Evolutionary conservation across 495 filamentous ascomycete species (phyloP).

Genomic region (Opeltia flavorubescens): DNA sequence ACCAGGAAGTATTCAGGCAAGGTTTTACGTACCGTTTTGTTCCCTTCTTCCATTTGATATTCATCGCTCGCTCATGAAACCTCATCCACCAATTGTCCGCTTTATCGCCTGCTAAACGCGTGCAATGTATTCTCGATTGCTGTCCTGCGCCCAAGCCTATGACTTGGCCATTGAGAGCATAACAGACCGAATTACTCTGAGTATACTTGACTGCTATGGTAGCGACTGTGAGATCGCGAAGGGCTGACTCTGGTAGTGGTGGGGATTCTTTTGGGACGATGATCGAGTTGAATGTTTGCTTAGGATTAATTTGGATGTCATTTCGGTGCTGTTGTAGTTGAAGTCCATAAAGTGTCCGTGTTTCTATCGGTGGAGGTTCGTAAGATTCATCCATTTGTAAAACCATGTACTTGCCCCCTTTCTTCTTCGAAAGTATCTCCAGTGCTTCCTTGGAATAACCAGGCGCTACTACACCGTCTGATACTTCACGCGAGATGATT

Average conservation of each 20-base stretch:
- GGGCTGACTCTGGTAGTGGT: conserved; percentile 61
- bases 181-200: conserved; percentile 97
- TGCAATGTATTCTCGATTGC: conserved; percentile 97
- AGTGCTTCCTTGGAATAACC: conserved; percentile 72
- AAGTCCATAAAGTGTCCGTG: conserved; percentile 76
- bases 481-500: conserved; percentile 95
- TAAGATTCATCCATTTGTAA: conserved; percentile 88
- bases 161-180: conserved; percentile 86
- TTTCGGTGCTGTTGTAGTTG: conserved; percentile 81
- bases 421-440: conserved; percentile 92
- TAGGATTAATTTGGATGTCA: conserved; percentile 70
- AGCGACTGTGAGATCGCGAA: conserved; percentile 83
- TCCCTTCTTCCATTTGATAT: conserved; percentile 92
- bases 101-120: conserved; percentile 94
- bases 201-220: conserved; percentile 97
- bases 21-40: too few species aligned
- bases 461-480: conserved; percentile 89
- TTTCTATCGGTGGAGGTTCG: conserved; percentile 60
- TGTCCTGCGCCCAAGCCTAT: conserved; percentile 92
- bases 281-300: conserved; percentile 67
- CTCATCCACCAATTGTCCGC: conserved; percentile 99
- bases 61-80: conserved; percentile 76
- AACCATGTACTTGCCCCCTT: conserved; percentile 91
- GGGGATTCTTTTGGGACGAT: conserved; percentile 67
- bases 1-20: too few species aligned